These are phyloP conservation scores for Rhodamnia rubescens DNA, from an alignment of 345 rosid species.

Conservation along the genomic window DNA sequence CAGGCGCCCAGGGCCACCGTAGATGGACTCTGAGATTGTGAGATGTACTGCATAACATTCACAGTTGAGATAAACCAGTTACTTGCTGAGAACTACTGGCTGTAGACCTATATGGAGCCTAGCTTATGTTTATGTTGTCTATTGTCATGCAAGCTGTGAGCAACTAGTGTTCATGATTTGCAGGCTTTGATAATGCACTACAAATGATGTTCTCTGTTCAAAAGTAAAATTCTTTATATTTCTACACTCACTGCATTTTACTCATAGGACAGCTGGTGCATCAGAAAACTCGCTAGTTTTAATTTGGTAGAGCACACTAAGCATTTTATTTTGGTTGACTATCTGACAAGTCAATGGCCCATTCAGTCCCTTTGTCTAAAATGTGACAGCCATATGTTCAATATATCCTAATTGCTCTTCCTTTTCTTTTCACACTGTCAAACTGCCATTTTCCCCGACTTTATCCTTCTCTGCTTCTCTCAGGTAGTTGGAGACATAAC, in stretches of 20 bases:
- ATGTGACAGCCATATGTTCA: not conserved
- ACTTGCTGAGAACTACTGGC: not conserved
- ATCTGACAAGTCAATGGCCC: not conserved
- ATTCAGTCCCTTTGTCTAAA: not conserved
- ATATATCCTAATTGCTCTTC: not conserved
- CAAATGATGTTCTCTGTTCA: not conserved
- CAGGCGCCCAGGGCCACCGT: not conserved
- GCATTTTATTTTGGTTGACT: not conserved
- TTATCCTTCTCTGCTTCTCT: not conserved
- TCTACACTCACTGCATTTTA: not conserved
- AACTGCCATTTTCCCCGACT: not conserved
- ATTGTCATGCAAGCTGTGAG: not conserved
- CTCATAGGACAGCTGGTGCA: not conserved
- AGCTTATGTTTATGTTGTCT: not conserved
- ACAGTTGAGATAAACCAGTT: not conserved
- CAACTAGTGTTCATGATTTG: not conserved
- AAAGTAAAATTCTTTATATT: not conserved
- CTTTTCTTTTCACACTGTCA: not conserved
- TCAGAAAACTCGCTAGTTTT: not conserved
- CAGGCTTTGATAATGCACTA: not conserved
- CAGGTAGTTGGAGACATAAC: constrained; percentile 81
- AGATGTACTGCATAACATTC: not conserved
- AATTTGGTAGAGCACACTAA: not conserved
- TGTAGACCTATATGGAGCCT: not conserved
- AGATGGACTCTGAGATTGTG: not conserved